Evolutionary conservation across 1,284 basidiomycete species (phyloP).

Genomic region (Bjerkandera adusta): DNA sequence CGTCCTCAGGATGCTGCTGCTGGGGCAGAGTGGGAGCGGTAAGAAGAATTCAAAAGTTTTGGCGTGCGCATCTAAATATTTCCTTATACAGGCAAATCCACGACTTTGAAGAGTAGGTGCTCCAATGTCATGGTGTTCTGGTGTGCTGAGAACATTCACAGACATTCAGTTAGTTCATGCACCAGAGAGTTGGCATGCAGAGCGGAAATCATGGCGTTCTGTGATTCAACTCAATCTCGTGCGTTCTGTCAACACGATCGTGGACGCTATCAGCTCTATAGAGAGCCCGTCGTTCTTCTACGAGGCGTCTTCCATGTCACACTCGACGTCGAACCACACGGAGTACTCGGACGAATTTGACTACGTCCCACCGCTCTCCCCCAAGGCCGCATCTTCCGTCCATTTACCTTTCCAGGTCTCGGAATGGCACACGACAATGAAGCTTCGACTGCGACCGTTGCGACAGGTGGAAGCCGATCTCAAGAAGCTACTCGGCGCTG

Average conservation of each 20-base stretch:
- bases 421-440: slow-evolving; percentile 45
- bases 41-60: slow-evolving; percentile 20
- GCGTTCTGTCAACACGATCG: slow-evolving; percentile 52
- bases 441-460: slow-evolving; percentile 50
- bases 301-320: neutral
- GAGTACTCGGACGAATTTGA: slow-evolving; percentile 5
- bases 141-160: slow-evolving; percentile 19
- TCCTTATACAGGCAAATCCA: slow-evolving; percentile 28
- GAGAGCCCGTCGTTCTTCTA: neutral
- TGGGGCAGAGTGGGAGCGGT: slow-evolving; percentile 68
- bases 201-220: slow-evolving; percentile 58
- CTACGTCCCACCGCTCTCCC: slow-evolving; percentile 3
- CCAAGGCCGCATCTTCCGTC: neutral
- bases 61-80: neutral
- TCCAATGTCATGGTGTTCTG: too few relatives aligned
- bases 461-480: slow-evolving; percentile 54
- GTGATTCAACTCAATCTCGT: slow-evolving; percentile 70
- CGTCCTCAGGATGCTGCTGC: slow-evolving; percentile 51
- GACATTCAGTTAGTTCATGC: slow-evolving; percentile 53
- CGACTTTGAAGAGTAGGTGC: slow-evolving; percentile 29
- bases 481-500: slow-evolving; percentile 47
- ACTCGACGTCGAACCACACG: neutral
- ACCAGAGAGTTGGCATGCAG: slow-evolving; percentile 48
- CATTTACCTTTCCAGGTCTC: slow-evolving; percentile 31
- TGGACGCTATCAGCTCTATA: slow-evolving; percentile 1